Evolutionary conservation across 129 eudicot genomes (phyloP).

Genomic region (Kitagawia praeruptora): DNA sequence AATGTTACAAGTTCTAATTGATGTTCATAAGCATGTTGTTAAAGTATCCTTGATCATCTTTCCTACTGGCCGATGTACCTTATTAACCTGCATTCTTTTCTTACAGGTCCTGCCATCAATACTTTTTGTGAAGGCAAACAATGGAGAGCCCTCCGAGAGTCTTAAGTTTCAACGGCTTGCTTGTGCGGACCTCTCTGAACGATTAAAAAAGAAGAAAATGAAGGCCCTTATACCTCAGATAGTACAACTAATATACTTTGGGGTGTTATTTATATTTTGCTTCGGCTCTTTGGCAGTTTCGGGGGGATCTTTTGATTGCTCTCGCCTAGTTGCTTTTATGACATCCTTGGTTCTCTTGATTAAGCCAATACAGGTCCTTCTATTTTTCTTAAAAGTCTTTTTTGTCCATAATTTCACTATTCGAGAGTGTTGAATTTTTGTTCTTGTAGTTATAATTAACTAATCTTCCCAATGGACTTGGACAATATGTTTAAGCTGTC

Average conservation of each 20-base stretch:
- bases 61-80: not conserved
- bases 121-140: constrained; percentile 87
- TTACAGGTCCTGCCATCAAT: constrained; percentile 79
- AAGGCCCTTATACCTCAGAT: constrained; percentile 85
- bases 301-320: constrained; percentile 44
- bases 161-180: constrained; percentile 71
- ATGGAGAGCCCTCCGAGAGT: constrained; percentile 62
- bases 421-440: not conserved
- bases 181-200: constrained; percentile 39
- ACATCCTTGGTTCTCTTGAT: constrained; percentile 77
- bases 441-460: not conserved
- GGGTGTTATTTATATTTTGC: constrained; percentile 44
- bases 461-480: not conserved
- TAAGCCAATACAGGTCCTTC: constrained; percentile 77
- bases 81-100: constrained; percentile 16
- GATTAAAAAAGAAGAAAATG: constrained; percentile 63
- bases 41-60: not conserved
- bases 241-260: constrained; percentile 57
- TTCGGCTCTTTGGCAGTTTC: constrained; percentile 47
- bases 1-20: not conserved
- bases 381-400: not conserved
- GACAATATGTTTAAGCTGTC: not conserved
- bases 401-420: not conserved
- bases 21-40: not conserved
- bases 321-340: constrained; percentile 60